Base-by-base conservation (phyloP, 2,329 filamentous ascomycete species). In the Nemania diffusa region DNA sequence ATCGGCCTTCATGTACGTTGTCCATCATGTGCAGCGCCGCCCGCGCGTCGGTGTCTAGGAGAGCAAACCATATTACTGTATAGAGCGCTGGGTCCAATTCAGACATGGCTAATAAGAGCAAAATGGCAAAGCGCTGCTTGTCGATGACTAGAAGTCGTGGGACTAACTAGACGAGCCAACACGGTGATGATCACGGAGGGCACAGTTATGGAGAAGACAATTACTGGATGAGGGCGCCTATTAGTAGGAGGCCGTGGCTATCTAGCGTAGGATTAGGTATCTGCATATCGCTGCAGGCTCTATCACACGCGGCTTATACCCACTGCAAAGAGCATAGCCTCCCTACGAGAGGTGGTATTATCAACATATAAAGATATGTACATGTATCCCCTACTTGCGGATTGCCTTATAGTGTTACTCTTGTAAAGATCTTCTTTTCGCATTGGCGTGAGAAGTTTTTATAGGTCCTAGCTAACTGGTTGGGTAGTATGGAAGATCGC, bases 41-140 rank as follows among this genome's bases (percentile, higher is more conserved):
- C n/a, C 4, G 20, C 11, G 57, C 57, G 22, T 68, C 66, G 7
- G 56, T 62, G 13, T 26, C n/a, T 24, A 68, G 42, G 5, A 57
- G 62, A n/a, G 61, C 57, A 29, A 68, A 48, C 62, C 65, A 68
- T 56, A 46, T 51, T 5, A 65, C 52, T 9, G 58, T 62, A 34
- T 66, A 62, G 2, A 59, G 56, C n/a, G 29, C 29, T 53, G 55
- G 55, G n/a, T 64, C 34, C 24, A 48, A 27, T 3, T 64, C 37
- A 13, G 55, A n/a, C 61, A 64, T 58, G n/a, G 20, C 20, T 20
- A 24, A 46, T 46, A 24, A 24, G 17, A 11, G 17, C 17, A 13
- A 15, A 40, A 40, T 40, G 37, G 17, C 37, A 40, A 17, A 40
- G 17, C 11, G 37, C 37, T 40, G 5, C 17, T 15, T 40, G 17